Evolutionary conservation across 352 stramenopile species (phyloP), one percentile per base, ranked within the genome.

Genomic region (Pseudoperonospora humuli): DNA sequence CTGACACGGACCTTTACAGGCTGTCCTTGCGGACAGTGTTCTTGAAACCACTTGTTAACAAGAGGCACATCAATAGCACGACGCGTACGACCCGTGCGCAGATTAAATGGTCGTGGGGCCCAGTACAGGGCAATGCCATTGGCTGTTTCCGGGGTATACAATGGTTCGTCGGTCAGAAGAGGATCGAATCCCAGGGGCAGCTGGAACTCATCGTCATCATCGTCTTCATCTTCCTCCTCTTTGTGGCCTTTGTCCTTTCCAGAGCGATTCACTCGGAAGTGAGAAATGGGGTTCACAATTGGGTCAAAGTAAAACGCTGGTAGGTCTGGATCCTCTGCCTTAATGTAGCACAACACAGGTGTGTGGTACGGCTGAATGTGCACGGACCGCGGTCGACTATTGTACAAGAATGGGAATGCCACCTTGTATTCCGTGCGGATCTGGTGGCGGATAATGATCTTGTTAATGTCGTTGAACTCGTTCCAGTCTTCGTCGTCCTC

Each of bases 401-500:
- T 99, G 83, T 99, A 99, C 31, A 99, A 67, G 61, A 98, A 97
- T 11, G 96, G 96, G 66, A 99, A 99, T 7, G 96, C 96, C 57
- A 99, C 96, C 45, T 95, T 95, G 74, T 99, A 99, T 67, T 99
- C 97, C 3, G 95, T 98, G 17, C 96, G 85, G 59, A 99, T 99
- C 54, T 97, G 95, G 63, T 98, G 85, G 5, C 96, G 92, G 56
- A 99, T 98, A 63, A 99, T 98, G 61, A 99, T 99, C 72, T 99
- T 99, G 70, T 98, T 97, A 63, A 99, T 98, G 67, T 99, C 97
- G 55, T 99, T 99, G 71, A 99, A 99, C 64, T 99, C 97, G 76
- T 99, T 99, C 97, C 97, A 99, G 73, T 99, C 97, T 54, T 99
- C 96, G 48, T 99, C 96, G 41, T 98, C 94, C 36, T 98, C 90